phyloP scores from a whole-genome alignment of 331 rosid species.

The Telfairia occidentalis region DNA sequence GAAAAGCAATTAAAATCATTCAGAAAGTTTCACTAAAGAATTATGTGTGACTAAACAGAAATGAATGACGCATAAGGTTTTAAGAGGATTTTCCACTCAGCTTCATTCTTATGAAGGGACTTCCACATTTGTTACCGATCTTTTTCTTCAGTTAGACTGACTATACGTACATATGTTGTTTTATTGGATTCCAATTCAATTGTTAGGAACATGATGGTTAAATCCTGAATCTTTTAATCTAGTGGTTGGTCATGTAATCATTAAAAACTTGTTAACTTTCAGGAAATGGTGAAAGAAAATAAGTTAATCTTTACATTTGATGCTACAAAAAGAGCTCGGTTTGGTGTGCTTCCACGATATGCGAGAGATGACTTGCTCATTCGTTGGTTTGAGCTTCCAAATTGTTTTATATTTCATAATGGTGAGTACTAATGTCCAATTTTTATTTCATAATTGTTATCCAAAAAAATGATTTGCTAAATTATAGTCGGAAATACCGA shows the following conservation, averaged over 20 bases:
- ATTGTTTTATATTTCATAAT: conserved; percentile 92
- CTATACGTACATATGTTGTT: not conserved
- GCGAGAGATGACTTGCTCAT: conserved; percentile 69
- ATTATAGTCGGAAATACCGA: not conserved
- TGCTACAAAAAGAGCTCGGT: conserved; percentile 72
- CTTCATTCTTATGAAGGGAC: not conserved
- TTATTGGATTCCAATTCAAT: not conserved
- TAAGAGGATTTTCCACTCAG: not conserved
- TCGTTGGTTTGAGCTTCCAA: conserved; percentile 94
- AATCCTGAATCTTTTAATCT: not conserved
- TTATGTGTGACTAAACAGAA: not conserved
- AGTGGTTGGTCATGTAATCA: not conserved
- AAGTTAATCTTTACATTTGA: conserved; percentile 69
- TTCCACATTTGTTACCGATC: not conserved
- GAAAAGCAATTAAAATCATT: not conserved
- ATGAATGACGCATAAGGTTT: too few relatives aligned
- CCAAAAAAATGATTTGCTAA: conserved; percentile 6
- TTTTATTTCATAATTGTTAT: too few relatives aligned
- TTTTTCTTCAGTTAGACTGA: not conserved
- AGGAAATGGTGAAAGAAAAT: conserved; percentile 96
- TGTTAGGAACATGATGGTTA: not conserved
- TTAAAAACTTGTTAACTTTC: conserved; percentile 18
- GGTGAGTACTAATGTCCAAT: too few relatives aligned
- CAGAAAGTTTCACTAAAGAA: not conserved
- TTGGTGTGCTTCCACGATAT: conserved; percentile 92